Evolutionary conservation across 306 rosid genomes (phyloP).

Genomic region (Rosa rugosa): DNA sequence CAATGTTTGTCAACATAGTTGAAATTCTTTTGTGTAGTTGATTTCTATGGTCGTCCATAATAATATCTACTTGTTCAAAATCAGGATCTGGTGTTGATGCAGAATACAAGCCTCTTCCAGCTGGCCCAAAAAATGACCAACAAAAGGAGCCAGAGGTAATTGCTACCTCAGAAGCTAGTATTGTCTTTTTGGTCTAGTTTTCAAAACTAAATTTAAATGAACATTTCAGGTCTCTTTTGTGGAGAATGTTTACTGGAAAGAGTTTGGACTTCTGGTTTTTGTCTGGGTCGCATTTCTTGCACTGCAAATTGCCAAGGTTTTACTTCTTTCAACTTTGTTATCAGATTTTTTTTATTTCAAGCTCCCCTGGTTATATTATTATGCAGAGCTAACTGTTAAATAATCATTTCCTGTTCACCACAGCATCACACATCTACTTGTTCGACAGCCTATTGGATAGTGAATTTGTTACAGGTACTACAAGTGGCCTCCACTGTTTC

Average conservation of each 20-base stretch:
- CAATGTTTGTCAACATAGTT: constrained; percentile 5
- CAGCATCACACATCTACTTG: constrained; percentile 60
- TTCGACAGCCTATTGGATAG: constrained; percentile 67
- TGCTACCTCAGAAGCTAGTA: not conserved
- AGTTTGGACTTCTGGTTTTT: constrained; percentile 75
- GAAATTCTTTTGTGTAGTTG: not conserved
- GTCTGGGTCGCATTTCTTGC: constrained; percentile 89
- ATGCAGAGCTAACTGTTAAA: constrained; percentile 7
- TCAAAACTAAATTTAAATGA: constrained; percentile 30
- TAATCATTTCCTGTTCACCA: constrained; percentile 27
- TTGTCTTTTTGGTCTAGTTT: not conserved
- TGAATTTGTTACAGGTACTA: constrained; percentile 79
- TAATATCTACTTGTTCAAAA: constrained; percentile 30
- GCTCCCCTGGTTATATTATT: constrained; percentile 12
- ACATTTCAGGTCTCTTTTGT: constrained; percentile 58
- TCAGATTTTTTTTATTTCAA: not conserved
- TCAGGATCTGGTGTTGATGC: constrained; percentile 54
- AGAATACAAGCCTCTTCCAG: constrained; percentile 77
- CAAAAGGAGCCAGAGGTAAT: constrained; percentile 44
- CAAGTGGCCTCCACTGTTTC: constrained; percentile 7
- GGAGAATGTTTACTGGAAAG: constrained; percentile 82
- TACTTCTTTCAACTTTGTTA: constrained; percentile 8
- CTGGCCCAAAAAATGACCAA: constrained; percentile 43
- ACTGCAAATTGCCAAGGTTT: constrained; percentile 79
- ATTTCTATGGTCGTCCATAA: constrained; percentile 14